Conservation (phyloP, 495 filamentous ascomycete genomes). For the Talaromyces wortmannii region DNA sequence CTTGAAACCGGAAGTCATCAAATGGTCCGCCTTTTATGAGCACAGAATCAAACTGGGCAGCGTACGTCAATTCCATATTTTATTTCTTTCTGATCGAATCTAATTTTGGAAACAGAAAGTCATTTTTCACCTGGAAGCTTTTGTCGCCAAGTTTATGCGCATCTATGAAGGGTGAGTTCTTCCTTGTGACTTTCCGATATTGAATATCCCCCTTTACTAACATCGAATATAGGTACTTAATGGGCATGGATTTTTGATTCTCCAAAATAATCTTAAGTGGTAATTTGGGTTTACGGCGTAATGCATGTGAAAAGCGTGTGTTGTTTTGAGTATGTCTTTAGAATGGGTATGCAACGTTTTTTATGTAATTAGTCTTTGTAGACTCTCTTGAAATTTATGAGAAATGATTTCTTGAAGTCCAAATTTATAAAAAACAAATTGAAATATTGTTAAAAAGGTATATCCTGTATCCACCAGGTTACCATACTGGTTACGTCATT, state of each 20-base stretch:
- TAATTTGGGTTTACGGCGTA: not conserved
- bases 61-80: slow-evolving; percentile 28
- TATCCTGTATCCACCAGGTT: not conserved
- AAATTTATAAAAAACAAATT: not conserved
- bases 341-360: not conserved
- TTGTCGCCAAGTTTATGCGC: slow-evolving; percentile 97
- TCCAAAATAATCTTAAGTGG: no score
- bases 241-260: slow-evolving; percentile 76
- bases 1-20: slow-evolving; percentile 85
- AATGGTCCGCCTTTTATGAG: slow-evolving; percentile 95
- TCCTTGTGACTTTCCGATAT: not conserved
- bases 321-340: not conserved
- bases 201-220: slow-evolving; percentile 11
- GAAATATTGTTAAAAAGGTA: not conserved
- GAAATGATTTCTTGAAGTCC: no score
- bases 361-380: not conserved
- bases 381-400: not conserved
- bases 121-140: slow-evolving; percentile 96
- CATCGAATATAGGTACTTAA: slow-evolving; percentile 55
- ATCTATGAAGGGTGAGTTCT: slow-evolving; percentile 67
- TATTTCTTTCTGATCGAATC: not conserved
- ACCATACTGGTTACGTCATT: slow-evolving; percentile 2
- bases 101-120: slow-evolving; percentile 57
- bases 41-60: slow-evolving; percentile 83
- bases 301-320: not conserved